These are phyloP conservation scores for Leersia perrieri DNA, from an alignment of 176 grass and related monocot genomes.

Conservation along the genomic window DNA sequence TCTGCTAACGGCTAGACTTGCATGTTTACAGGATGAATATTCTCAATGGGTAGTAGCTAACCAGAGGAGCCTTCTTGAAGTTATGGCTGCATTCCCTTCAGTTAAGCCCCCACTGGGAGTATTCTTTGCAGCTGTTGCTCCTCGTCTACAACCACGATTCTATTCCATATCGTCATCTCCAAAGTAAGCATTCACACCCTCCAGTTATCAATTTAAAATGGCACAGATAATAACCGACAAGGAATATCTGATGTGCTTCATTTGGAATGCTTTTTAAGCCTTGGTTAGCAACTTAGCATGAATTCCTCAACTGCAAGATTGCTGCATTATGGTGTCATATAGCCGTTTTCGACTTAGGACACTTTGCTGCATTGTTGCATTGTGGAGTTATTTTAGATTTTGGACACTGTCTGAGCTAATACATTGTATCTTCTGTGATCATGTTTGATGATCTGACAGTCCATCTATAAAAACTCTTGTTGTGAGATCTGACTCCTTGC, in stretches of 20 bases:
- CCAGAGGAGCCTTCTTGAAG: constrained; percentile 93
- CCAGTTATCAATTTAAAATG: background rate
- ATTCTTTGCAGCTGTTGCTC: constrained; percentile 79
- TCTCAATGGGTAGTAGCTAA: constrained; percentile 82
- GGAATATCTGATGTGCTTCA: background rate
- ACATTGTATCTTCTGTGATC: background rate
- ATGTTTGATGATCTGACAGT: background rate
- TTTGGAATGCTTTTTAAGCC: background rate
- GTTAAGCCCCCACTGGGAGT: constrained; percentile 79
- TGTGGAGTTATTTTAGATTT: background rate
- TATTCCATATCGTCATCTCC: constrained; percentile 96
- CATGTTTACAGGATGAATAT: constrained; percentile 66
- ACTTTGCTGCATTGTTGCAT: background rate
- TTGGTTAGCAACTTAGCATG: background rate
- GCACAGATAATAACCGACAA: background rate
- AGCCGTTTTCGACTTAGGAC: background rate
- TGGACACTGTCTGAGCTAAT: background rate
- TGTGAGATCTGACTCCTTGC: background rate
- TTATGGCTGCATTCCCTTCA: constrained; percentile 81
- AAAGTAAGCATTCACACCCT: constrained; percentile 41
- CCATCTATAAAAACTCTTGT: background rate
- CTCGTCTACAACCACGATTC: constrained; percentile 78
- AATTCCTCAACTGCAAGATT: background rate
- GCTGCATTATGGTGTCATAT: background rate
- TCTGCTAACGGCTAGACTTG: constrained; percentile 27